Conservation (phyloP, 2,329 filamentous ascomycete genomes). For the Claviceps cyperi region DNA sequence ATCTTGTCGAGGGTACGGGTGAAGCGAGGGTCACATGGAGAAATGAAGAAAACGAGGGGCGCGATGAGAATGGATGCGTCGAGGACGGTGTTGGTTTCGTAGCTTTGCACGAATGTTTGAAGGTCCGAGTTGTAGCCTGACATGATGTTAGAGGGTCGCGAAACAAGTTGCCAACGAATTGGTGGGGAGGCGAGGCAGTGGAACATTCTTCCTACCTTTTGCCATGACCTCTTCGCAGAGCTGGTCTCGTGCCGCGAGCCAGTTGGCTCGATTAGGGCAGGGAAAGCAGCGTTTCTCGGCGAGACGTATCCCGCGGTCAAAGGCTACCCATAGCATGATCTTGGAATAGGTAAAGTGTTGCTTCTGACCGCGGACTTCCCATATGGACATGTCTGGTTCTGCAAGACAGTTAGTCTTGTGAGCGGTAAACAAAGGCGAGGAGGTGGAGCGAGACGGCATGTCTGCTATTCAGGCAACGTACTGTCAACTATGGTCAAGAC, state of each 20-base stretch:
- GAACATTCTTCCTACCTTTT: constrained; percentile 29
- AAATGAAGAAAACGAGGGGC: constrained; percentile 66
- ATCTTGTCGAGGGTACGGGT: constrained; percentile 58
- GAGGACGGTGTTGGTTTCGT: constrained; percentile 53
- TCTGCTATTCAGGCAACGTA: constrained; percentile 14
- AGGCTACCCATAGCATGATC: constrained; percentile 70
- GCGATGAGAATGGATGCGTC: constrained; percentile 66
- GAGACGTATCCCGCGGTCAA: constrained; percentile 60
- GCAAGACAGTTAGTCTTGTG: not conserved
- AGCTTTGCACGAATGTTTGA: constrained; percentile 60
- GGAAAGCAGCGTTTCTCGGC: constrained; percentile 63
- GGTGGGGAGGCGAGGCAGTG: too few relatives aligned
- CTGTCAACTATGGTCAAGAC: constrained; percentile 51
- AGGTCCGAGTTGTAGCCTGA: constrained; percentile 49
- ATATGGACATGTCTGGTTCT: constrained; percentile 69
- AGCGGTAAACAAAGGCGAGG: not conserved
- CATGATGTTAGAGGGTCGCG: not conserved
- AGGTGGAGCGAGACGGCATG: not conserved
- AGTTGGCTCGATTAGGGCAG: constrained; percentile 52
- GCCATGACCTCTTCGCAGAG: constrained; percentile 67
- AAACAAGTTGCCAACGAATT: not conserved
- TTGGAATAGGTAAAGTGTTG: constrained; percentile 74
- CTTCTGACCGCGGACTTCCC: constrained; percentile 63
- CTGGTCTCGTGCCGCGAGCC: constrained; percentile 50
- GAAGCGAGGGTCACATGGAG: constrained; percentile 64